A percentile compares a stretch with the other conserved stretches of the same genome.
phyloP scores from a whole-genome alignment of 768 basidiomycete genomes.

The Cystobasidiopsis lactophilus region DNA sequence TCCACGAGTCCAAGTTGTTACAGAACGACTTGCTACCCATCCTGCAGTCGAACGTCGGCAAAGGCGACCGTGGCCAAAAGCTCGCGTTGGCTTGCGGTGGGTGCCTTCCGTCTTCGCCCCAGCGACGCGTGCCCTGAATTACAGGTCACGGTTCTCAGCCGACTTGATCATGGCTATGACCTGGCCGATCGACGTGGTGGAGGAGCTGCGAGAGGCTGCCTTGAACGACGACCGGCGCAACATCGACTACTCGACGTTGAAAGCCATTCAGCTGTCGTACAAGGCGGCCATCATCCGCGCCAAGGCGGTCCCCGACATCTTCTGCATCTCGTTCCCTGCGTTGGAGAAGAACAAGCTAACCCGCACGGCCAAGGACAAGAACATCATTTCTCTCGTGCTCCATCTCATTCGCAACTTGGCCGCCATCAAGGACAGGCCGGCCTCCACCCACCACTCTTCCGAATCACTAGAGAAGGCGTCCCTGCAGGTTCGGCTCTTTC shows the following conservation, averaged over 20 bases:
- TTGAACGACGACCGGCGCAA: constrained; percentile 43
- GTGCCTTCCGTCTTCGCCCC: background rate
- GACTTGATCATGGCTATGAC: constrained; percentile 94
- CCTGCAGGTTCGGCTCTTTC: constrained; percentile 34
- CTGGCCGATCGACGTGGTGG: constrained; percentile 91
- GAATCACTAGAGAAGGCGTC: constrained; percentile 58
- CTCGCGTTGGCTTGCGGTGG: constrained; percentile 48
- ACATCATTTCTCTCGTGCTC: constrained; percentile 67
- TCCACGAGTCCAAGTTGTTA: constrained; percentile 68
- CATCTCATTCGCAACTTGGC: constrained; percentile 83
- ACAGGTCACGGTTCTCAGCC: constrained; percentile 20
- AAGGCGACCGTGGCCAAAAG: constrained; percentile 29
- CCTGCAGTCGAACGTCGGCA: constrained; percentile 45
- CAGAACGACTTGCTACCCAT: constrained; percentile 74
- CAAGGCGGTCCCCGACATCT: constrained; percentile 45
- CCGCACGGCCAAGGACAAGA: constrained; percentile 53
- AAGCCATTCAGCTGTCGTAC: constrained; percentile 64
- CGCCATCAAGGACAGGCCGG: constrained; percentile 67
- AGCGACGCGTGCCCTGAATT: background rate
- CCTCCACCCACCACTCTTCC: constrained; percentile 45
- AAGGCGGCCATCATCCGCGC: constrained; percentile 55
- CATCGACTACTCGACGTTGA: constrained; percentile 61
- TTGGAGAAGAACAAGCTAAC: constrained; percentile 46
- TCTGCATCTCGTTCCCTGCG: constrained; percentile 54
- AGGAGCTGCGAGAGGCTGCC: constrained; percentile 78